These are phyloP conservation scores for Solanum ossicruentum DNA, from an alignment of 257 asterid species.

Conservation along the genomic window DNA sequence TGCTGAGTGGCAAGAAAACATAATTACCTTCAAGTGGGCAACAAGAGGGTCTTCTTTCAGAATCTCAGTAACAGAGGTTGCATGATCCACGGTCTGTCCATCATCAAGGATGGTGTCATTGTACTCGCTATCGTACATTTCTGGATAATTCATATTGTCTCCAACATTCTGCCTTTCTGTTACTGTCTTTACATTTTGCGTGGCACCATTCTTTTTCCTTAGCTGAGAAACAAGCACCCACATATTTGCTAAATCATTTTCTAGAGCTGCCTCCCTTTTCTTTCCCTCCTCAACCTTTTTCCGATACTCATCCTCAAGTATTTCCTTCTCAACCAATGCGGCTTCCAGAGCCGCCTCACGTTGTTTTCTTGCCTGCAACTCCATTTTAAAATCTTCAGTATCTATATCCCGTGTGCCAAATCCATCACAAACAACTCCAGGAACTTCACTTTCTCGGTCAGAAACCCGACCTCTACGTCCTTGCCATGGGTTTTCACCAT, in stretches of 20 bases:
- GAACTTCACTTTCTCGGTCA: slow-evolving; percentile 36
- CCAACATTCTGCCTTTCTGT: slow-evolving; percentile 16
- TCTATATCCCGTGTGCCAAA: slow-evolving; percentile 70
- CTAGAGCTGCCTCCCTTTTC: slow-evolving; percentile 82
- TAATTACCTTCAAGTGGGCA: slow-evolving; percentile 65
- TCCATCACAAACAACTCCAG: slow-evolving; percentile 49
- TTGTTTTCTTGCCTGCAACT: slow-evolving; percentile 83
- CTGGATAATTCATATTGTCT: slow-evolving; percentile 20
- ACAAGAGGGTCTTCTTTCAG: slow-evolving; percentile 80
- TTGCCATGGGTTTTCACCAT: slow-evolving; percentile 36
- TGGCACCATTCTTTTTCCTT: slow-evolving; percentile 49
- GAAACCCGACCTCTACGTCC: slow-evolving; percentile 54
- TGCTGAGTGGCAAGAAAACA: not conserved
- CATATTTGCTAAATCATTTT: slow-evolving; percentile 97
- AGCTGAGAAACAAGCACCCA: slow-evolving; percentile 98
- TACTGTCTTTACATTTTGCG: slow-evolving; percentile 26
- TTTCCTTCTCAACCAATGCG: slow-evolving; percentile 80
- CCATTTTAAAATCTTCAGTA: slow-evolving; percentile 69
- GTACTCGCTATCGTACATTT: slow-evolving; percentile 24
- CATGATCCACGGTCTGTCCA: slow-evolving; percentile 15
- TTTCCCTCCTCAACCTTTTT: slow-evolving; percentile 73
- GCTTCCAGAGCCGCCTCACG: slow-evolving; percentile 80
- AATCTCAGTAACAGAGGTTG: slow-evolving; percentile 21
- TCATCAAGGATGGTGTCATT: slow-evolving; percentile 27
- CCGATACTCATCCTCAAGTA: slow-evolving; percentile 63